Evolutionary conservation across 2,329 filamentous ascomycete genomes (phyloP), one percentile per base, ranked within the genome.

Genomic region (Tolypocladium ovalisporum): DNA sequence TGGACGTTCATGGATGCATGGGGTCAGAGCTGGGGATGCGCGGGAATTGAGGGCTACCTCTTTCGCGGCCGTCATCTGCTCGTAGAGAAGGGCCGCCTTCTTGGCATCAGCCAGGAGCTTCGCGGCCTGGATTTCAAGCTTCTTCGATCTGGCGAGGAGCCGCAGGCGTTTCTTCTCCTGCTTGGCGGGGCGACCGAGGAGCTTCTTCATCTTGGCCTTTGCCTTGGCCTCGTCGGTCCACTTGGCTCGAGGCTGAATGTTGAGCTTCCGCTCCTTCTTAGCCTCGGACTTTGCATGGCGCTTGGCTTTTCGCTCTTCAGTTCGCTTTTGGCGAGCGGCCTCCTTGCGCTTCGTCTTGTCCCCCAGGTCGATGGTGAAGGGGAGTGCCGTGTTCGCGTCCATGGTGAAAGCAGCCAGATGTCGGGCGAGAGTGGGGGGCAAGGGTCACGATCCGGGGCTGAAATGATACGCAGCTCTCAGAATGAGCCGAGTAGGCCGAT

Each of bases 21-120:
- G 13, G 13, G n/a, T 44, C 15, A 15, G 13, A 32, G 17, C 27
- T 32, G 29, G 27, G 44, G 8, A 9, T n/a, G 24, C 13, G 13
- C n/a, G 42, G 13, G 13, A 29, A 24, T 19, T 27, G n/a, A 13
- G 4, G 29, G 39, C 56, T 57, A 63, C 60, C 59, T 66, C 52
- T 19, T 62, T 57, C 4, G 54, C 54, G 37, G 59, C 54, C 10
- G 60, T 62, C 55, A 67, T 56, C 27, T 58, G 58, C 55, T 68
- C 63, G 40, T 71, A 69, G 47, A 68, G 61, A 12, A 62, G 62
- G 34, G 64, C 63, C 29, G 64, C 62, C 57, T 69, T 71, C 59
- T 74, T 70, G 0, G 77, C 72, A 57, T 78, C 70, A 1, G 63
- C 65, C 62, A 75, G 62, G 37, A 80, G 59, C 66, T 73, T 73